Conservation (phyloP, 257 asterid species). For the Jacaranda copaia region DNA sequence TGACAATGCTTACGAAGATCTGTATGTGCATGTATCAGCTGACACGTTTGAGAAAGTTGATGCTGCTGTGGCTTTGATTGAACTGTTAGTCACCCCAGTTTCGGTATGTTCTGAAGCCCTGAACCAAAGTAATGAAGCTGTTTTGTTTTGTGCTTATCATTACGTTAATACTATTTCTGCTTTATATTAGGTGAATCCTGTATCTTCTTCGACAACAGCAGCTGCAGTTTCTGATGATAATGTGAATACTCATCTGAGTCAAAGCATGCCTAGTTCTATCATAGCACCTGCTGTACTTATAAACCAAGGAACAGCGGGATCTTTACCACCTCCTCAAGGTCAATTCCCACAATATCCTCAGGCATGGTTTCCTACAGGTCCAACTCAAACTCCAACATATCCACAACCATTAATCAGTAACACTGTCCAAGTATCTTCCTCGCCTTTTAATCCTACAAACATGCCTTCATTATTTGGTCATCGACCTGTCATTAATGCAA, state of each 20-base stretch:
- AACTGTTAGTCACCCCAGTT: constrained; percentile 77
- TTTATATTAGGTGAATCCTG: constrained; percentile 61
- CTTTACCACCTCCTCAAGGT: constrained; percentile 54
- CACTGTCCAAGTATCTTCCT: constrained; percentile 46
- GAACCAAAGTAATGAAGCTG: constrained; percentile 3
- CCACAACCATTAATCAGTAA: constrained; percentile 44
- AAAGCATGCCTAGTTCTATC: constrained; percentile 40
- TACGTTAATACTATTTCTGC: constrained; percentile 28
- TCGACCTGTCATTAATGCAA: constrained; percentile 52
- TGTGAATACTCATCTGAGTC: constrained; percentile 38
- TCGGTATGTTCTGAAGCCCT: constrained; percentile 62
- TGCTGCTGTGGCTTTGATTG: constrained; percentile 87
- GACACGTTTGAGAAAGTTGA: constrained; percentile 90
- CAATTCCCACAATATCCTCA: constrained; percentile 61
- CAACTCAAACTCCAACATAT: constrained; percentile 47
- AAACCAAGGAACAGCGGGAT: constrained; percentile 54
- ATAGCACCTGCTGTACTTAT: constrained; percentile 38
- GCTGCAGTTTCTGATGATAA: constrained; percentile 47
- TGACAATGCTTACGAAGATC: constrained; percentile 57
- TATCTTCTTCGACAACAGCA: constrained; percentile 53
- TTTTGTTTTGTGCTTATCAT: not conserved
- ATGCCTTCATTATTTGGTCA: constrained; percentile 58
- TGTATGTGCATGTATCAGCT: constrained; percentile 80
- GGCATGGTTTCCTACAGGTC: constrained; percentile 65
- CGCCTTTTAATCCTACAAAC: constrained; percentile 48